A percentile compares a stretch with the other conserved stretches of the same genome.
These are phyloP conservation scores for Pseudophaeomoniella oleicola DNA, from an alignment of 2,329 filamentous ascomycete species.

Conservation along the genomic window DNA sequence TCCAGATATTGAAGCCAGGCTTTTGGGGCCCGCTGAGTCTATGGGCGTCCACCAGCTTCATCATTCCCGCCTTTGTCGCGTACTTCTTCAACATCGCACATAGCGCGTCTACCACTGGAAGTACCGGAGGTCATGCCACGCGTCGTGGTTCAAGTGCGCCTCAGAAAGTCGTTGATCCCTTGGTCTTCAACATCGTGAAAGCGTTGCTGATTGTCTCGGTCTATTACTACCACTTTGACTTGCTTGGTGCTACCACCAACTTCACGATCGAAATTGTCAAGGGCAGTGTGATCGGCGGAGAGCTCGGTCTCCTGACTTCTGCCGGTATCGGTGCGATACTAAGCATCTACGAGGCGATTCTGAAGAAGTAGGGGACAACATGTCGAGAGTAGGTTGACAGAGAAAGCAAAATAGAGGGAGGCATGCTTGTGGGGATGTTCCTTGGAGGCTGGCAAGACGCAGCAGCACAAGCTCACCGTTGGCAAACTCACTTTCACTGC, in stretches of 20 bases:
- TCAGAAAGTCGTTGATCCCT: slow-evolving; percentile 50
- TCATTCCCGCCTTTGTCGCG: slow-evolving; percentile 56
- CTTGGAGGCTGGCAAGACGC: no score
- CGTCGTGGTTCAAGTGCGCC: slow-evolving; percentile 15
- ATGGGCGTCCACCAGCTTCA: slow-evolving; percentile 59
- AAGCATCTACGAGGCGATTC: slow-evolving; percentile 30
- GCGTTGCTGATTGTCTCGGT: slow-evolving; percentile 69
- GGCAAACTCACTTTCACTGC: no score
- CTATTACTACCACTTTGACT: slow-evolving; percentile 41
- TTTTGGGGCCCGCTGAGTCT: slow-evolving; percentile 76
- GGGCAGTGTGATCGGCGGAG: slow-evolving; percentile 22
- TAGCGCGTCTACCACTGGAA: slow-evolving; percentile 20
- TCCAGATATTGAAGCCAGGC: slow-evolving; percentile 49
- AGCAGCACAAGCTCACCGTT: no score
- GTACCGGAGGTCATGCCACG: slow-evolving; percentile 23
- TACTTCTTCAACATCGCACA: slow-evolving; percentile 82
- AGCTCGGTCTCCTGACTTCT: slow-evolving; percentile 23
- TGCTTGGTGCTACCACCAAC: slow-evolving; percentile 21
- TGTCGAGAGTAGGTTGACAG: no score
- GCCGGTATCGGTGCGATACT: slow-evolving; percentile 25
- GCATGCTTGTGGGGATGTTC: background rate
- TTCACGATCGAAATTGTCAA: slow-evolving; percentile 23
- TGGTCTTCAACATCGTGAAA: slow-evolving; percentile 83
- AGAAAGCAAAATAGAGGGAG: no score
- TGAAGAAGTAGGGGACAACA: slow-evolving; percentile 24